A percentile compares a stretch with the other conserved stretches of the same genome.
Conservation (phyloP, 495 filamentous ascomycete species). For the Penicillium angulare region DNA sequence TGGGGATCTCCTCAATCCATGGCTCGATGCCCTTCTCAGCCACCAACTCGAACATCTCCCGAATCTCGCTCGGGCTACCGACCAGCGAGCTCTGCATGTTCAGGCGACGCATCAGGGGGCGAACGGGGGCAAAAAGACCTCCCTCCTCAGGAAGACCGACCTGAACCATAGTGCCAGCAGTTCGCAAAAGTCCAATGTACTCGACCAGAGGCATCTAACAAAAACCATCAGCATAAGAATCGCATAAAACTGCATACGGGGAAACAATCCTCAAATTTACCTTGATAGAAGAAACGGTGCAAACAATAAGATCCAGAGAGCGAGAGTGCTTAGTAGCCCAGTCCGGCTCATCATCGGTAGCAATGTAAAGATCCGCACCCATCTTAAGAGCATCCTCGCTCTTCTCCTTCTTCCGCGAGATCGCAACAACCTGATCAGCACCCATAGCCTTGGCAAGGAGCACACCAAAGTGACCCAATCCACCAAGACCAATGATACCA, state of each 20-base stretch:
- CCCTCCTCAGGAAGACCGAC: slow-evolving; percentile 74
- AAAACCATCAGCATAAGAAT: slow-evolving; percentile 2
- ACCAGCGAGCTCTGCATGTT: slow-evolving; percentile 73
- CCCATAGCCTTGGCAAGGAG: slow-evolving; percentile 66
- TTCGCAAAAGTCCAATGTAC: slow-evolving; percentile 67
- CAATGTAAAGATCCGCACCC: slow-evolving; percentile 68
- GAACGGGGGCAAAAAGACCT: slow-evolving; percentile 57
- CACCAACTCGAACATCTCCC: slow-evolving; percentile 78
- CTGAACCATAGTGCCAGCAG: slow-evolving; percentile 74
- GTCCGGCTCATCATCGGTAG: slow-evolving; percentile 72
- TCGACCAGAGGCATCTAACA: slow-evolving; percentile 64
- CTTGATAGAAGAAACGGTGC: slow-evolving; percentile 70
- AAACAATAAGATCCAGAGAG: slow-evolving; percentile 78
- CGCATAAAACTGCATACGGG: neutral
- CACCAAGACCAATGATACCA: slow-evolving; percentile 81
- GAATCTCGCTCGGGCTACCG: slow-evolving; percentile 69
- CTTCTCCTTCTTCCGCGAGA: slow-evolving; percentile 68
- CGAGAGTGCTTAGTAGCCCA: slow-evolving; percentile 66
- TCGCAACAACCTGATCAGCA: slow-evolving; percentile 73
- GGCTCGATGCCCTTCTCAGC: slow-evolving; percentile 68
- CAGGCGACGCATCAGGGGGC: slow-evolving; percentile 60
- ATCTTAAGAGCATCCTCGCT: slow-evolving; percentile 65
- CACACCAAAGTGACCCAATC: slow-evolving; percentile 70
- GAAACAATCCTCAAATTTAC: slow-evolving; percentile 11
- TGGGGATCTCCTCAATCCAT: slow-evolving; percentile 67